Evolutionary conservation across 2,329 filamentous ascomycete genomes (phyloP), one percentile per base, ranked within the genome.

Genomic region (Nemania sp.): DNA sequence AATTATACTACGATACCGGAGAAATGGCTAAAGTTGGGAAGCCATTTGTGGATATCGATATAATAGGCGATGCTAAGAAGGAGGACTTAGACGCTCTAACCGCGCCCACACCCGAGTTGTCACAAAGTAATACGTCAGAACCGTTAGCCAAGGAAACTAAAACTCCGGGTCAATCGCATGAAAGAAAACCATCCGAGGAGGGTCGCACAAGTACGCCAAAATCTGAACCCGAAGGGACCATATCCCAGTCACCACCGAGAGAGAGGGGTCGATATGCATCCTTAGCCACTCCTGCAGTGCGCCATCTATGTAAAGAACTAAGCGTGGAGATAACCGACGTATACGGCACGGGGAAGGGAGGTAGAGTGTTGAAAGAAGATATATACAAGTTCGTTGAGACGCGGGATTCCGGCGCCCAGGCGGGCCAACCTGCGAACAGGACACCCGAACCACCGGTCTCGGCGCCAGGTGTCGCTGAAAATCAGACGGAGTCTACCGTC

Each of bases 1-100:
- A 92, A 75, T 79, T 99, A 39, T 85, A 97, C 74, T 97, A 96
- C 72, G 91, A 97, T 60, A 87, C 91, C 26, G 94, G 96, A 61
- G 94, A 97, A 64, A 96, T 97, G 82, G 93, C 93, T 46, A 91
- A 90, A 68, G 95, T 97, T 22, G 94, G 94, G 62, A 92, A 94
- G 83, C 88, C 92, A 12, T 85, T 97, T 67, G 88, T 96, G 61
- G 93, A 97, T 68, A 97, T 97, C 59, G 93, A 97, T 71, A 92
- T 97, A 61, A 84, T 90, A 66, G 89, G 89, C 54, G 87, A 86
- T 31, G 85, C 86, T 60, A 86, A 83, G 60, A 76, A 82, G 47
- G 84, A 84, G 56, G 83, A 88, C 62, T 70, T 75, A 26, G 72
- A 71, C 34, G 66, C 72, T 30, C 68, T 74, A 62, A 75, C 71